Base-by-base conservation (phyloP, 345 rosid species). In the Barbarea vulgaris region DNA sequence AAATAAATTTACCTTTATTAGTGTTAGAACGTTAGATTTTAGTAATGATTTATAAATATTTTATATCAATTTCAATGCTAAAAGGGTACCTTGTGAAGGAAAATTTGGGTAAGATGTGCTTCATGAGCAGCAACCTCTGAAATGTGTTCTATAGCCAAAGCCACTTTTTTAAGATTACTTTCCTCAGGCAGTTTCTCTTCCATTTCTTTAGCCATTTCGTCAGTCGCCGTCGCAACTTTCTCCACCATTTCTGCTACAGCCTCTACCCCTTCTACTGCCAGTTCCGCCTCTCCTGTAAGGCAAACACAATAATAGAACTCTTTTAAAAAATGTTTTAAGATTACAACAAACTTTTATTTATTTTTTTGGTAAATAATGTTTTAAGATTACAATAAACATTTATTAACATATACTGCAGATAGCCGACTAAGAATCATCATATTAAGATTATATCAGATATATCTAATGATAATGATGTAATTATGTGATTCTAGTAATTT, bases 121-220 rank as follows among this genome's bases (percentile, higher is more conserved):
- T 89, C 91, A 1, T 87, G 84, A 12, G 88, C 92, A 18, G 91
- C 64, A 72, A 63, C 86, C 69, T 93, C 83, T 0, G 96, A 87
- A 55, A 82, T 73, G 37, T 77, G 81, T 75, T 93, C 89, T 0
- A 85, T 71, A 31, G 79, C 56, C 70, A 84, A 3, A 53, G 90
- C 98, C 8, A 84, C 83, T 42, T 87, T 77, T 76, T 88, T 86
- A 3, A 88, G 81, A 69, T 85, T 85, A 36, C 75, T 80, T 56
- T 86, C 65, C 17, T 81, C 86, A 0, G 92, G 88, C 34, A 91
- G 83, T 22, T 65, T 80, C 56, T 87, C 82, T 1, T 82, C 86
- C 37, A 81, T 79, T 30, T 79, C 81, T 34, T 84, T 83, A 18
- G 79, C 75, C 81, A 77, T 59, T 33, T 79, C 70, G 44, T 81